These are phyloP conservation scores for Boletellus dicymbophilus DNA, from an alignment of 1,284 basidiomycete species.

Conservation along the genomic window DNA sequence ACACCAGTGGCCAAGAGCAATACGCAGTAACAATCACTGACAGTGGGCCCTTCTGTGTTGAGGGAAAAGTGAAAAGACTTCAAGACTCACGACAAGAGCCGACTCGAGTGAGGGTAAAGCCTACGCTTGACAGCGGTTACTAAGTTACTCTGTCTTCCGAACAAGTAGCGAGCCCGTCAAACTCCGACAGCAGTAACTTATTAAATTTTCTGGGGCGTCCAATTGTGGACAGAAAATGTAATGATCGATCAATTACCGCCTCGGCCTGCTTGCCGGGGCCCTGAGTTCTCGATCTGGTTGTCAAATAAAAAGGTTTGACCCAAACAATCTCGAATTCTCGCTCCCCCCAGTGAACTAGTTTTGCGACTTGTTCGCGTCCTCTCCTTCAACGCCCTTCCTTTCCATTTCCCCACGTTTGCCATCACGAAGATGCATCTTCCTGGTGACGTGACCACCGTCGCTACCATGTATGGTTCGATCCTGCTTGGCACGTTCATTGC, in stretches of 20 bases:
- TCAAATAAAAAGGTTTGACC: slow-evolving; percentile 31
- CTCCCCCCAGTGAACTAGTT: slow-evolving; percentile 22
- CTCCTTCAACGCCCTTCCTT: slow-evolving; percentile 25
- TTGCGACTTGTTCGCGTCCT: slow-evolving; percentile 31
- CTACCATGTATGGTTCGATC: slow-evolving; percentile 33
- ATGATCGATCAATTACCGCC: slow-evolving; percentile 14
- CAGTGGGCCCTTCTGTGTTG: no score
- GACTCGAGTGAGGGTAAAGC: no score
- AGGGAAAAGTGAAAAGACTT: no score
- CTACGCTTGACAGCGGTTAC: no score
- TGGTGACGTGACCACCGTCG: slow-evolving; percentile 33
- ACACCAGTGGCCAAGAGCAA: no score
- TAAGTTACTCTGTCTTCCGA: no score
- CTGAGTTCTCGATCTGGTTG: slow-evolving; percentile 21
- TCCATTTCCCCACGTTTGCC: not conserved
- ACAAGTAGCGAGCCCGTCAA: no score
- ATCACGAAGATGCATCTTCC: slow-evolving; percentile 21
- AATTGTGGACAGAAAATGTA: slow-evolving; percentile 13
- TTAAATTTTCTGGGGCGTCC: no score
- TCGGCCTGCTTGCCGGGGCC: slow-evolving; percentile 2
- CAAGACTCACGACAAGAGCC: no score
- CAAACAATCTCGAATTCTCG: not conserved
- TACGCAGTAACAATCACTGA: no score
- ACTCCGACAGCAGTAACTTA: no score
- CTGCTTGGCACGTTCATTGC: slow-evolving; percentile 32